These are phyloP conservation scores for Geotrichum carabidarum DNA, from an alignment of 1,139 yeast species.

Conservation along the genomic window DNA sequence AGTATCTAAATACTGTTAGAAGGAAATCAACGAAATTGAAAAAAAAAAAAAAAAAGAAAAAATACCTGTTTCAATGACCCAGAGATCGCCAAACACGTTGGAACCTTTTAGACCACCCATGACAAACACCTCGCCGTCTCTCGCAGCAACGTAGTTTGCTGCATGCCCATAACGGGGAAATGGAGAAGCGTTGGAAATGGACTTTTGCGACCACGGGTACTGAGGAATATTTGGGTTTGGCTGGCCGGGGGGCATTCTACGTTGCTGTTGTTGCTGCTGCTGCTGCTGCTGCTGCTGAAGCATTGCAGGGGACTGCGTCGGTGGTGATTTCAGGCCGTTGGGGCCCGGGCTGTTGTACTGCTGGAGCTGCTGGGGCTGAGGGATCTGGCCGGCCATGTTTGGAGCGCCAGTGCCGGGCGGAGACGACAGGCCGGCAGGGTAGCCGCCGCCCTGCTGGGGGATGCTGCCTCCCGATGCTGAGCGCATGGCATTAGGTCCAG, in stretches of 20 bases:
- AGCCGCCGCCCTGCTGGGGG: background rate
- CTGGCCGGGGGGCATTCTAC: conserved; percentile 5
- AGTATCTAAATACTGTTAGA: conserved; percentile 28
- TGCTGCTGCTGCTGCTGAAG: conserved; percentile 22
- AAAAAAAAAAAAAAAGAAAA: background rate
- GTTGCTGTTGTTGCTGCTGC: conserved; percentile 15
- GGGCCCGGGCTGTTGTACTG: background rate
- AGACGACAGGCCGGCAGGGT: conserved; percentile 15
- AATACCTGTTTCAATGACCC: conserved; percentile 51
- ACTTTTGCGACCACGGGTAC: conserved; percentile 10
- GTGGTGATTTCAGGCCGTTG: background rate
- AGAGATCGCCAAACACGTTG: conserved; percentile 89
- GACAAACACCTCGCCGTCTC: conserved; percentile 71
- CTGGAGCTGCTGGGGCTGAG: conserved; percentile 19
- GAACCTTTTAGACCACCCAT: conserved; percentile 96
- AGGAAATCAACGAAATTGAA: no score
- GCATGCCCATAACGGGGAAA: conserved; percentile 57
- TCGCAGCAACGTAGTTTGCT: conserved; percentile 67
- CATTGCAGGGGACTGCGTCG: background rate
- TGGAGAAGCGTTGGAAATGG: conserved; percentile 5
- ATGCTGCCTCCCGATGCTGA: conserved; percentile 6
- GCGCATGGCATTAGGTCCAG: background rate
- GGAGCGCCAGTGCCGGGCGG: conserved; percentile 5
- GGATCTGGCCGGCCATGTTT: conserved; percentile 8
- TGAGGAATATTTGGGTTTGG: conserved; percentile 5